phyloP scores from a whole-genome alignment of 345 rosid genomes.

The Boechera divaricarpa region DNA sequence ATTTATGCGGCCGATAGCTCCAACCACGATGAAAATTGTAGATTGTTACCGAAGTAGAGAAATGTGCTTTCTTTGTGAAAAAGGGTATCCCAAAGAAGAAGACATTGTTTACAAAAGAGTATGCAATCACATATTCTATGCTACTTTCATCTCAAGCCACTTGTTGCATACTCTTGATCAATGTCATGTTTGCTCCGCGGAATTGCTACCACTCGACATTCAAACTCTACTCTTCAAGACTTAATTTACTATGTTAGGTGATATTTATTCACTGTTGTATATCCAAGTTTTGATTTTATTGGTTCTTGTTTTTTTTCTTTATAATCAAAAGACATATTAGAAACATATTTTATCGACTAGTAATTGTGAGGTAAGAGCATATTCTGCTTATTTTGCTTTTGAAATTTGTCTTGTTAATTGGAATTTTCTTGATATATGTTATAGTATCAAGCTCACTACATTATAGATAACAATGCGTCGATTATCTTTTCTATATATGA shows the following conservation, averaged over 20 bases:
- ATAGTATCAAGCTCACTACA: not conserved
- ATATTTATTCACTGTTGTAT: not conserved
- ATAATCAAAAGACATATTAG: not conserved
- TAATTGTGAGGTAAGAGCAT: not conserved
- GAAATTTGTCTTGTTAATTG: not conserved
- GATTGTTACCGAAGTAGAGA: constrained; percentile 10
- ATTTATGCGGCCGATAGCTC: not conserved
- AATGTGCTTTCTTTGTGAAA: constrained; percentile 2
- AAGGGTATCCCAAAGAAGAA: constrained; percentile 10
- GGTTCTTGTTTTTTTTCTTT: not conserved
- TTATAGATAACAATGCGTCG: not conserved
- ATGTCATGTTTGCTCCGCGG: not conserved
- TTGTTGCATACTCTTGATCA: not conserved
- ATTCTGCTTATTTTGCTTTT: not conserved
- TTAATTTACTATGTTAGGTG: not conserved
- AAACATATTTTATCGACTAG: not conserved
- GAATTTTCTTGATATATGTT: not conserved
- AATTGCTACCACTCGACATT: not conserved
- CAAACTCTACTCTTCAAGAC: constrained; percentile 9
- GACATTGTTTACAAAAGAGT: constrained; percentile 5
- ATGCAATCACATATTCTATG: constrained; percentile 19
- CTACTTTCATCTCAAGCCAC: constrained; percentile 25
- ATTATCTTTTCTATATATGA: too few relatives aligned
- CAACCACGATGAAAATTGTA: not conserved
- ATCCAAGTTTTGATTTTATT: not conserved